Conservation (phyloP, 345 rosid genomes). For the Hypericum perforatum region DNA sequence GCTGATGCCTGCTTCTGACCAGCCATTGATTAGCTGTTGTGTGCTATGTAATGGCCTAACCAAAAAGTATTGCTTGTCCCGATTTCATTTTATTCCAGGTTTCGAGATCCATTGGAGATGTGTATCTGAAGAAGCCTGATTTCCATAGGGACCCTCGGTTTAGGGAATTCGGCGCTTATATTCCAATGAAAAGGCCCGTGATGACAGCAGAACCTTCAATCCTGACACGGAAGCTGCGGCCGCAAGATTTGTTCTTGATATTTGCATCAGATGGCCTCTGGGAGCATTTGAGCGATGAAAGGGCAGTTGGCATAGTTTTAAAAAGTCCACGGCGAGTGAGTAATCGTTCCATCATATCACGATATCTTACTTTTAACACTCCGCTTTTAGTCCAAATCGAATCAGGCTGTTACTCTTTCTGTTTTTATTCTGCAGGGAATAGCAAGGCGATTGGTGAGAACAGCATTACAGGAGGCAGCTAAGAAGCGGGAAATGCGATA, state of each 20-base stretch:
- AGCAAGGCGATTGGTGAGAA: constrained; percentile 45
- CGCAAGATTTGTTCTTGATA: constrained; percentile 34
- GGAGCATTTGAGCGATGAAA: constrained; percentile 48
- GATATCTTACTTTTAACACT: neutral
- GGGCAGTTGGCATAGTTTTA: constrained; percentile 32
- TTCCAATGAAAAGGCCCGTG: constrained; percentile 31
- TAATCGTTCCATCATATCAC: neutral
- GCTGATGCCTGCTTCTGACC: no score
- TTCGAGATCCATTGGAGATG: constrained; percentile 45
- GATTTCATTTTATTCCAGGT: constrained; percentile 20
- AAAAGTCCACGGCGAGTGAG: constrained; percentile 36
- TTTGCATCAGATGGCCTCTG: constrained; percentile 54
- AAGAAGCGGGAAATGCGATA: constrained; percentile 46
- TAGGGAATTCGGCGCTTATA: constrained; percentile 27
- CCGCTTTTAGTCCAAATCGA: neutral
- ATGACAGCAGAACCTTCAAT: constrained; percentile 49
- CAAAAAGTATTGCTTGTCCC: neutral
- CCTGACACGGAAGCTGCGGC: constrained; percentile 24
- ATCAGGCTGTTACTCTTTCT: neutral
- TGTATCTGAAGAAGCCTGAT: constrained; percentile 46
- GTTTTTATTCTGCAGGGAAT: constrained; percentile 30
- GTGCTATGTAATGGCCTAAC: neutral
- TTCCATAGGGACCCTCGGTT: constrained; percentile 24
- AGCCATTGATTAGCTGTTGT: neutral
- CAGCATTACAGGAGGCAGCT: constrained; percentile 47